These are phyloP conservation scores for Albophoma yamanashiensis DNA, from an alignment of 2,329 filamentous ascomycete species.

Conservation along the genomic window DNA sequence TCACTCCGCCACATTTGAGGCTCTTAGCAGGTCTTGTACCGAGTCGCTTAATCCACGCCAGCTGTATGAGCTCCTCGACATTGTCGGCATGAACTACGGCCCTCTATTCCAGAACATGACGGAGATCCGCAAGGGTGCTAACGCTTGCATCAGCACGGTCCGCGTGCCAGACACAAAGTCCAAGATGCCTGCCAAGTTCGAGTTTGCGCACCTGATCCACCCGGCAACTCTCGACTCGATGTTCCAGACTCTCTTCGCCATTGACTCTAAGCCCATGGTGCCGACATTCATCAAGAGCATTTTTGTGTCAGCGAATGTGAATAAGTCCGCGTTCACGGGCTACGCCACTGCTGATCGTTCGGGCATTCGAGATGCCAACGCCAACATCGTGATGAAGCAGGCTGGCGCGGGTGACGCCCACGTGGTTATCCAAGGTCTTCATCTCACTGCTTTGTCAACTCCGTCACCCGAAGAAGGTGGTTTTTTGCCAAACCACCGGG, in stretches of 20 bases:
- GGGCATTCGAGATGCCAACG: slow-evolving; percentile 27
- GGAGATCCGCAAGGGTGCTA: slow-evolving; percentile 18
- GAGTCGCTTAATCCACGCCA: slow-evolving; percentile 29
- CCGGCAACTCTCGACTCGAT: slow-evolving; percentile 46
- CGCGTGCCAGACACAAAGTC: slow-evolving; percentile 37
- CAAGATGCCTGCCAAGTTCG: slow-evolving; percentile 41
- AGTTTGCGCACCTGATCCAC: slow-evolving; percentile 45
- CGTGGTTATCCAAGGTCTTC: slow-evolving; percentile 34
- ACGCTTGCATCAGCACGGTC: slow-evolving; percentile 25
- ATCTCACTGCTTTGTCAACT: slow-evolving; percentile 25
- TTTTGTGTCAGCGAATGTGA: slow-evolving; percentile 30
- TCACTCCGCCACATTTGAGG: slow-evolving; percentile 11
- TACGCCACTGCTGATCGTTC: slow-evolving; percentile 25
- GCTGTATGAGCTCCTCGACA: slow-evolving; percentile 38
- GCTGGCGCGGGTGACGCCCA: slow-evolving; percentile 18
- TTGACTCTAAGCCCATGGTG: slow-evolving; percentile 36
- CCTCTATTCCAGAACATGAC: slow-evolving; percentile 37
- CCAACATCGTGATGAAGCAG: slow-evolving; percentile 32
- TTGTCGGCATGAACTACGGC: slow-evolving; percentile 41
- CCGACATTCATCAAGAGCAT: slow-evolving; percentile 34
- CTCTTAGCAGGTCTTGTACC: slow-evolving; percentile 17
- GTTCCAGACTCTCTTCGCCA: slow-evolving; percentile 40
- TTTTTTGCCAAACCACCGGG: slow-evolving; percentile 38
- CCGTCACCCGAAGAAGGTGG: slow-evolving; percentile 13
- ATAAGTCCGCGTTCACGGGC: slow-evolving; percentile 25